Conservation (phyloP, 495 filamentous ascomycete species). For the Xylaria nigripes region DNA sequence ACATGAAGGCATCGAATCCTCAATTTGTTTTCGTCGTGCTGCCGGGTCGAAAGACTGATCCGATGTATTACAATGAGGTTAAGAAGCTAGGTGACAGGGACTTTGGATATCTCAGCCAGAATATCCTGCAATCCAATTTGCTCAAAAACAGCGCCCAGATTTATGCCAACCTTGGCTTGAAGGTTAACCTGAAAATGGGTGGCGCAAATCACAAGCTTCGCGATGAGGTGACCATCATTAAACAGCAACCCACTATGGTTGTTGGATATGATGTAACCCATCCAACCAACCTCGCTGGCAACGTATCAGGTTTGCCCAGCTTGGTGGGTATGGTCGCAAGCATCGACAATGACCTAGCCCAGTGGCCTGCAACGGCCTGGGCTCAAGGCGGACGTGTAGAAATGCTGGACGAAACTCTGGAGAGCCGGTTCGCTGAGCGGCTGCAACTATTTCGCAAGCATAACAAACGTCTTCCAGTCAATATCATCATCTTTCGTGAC, state of each 20-base stretch:
- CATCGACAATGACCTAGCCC: slow-evolving; percentile 50
- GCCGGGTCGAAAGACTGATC: slow-evolving; percentile 35
- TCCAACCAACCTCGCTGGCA: slow-evolving; percentile 61
- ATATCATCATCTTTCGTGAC: slow-evolving; percentile 83
- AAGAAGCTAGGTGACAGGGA: slow-evolving; percentile 60
- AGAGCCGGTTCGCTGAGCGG: slow-evolving; percentile 48
- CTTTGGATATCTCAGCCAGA: slow-evolving; percentile 58
- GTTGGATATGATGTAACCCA: slow-evolving; percentile 86
- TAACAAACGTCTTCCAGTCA: slow-evolving; percentile 50
- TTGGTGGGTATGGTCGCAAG: slow-evolving; percentile 71
- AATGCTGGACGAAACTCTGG: slow-evolving; percentile 52
- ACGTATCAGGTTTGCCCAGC: slow-evolving; percentile 47
- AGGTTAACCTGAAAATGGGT: slow-evolving; percentile 81
- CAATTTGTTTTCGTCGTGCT: slow-evolving; percentile 59
- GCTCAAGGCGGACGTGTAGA: slow-evolving; percentile 49
- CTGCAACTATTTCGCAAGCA: slow-evolving; percentile 53
- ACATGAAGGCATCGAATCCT: slow-evolving; percentile 19
- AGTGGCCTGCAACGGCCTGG: slow-evolving; percentile 60
- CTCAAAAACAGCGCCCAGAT: slow-evolving; percentile 39
- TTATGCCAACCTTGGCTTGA: slow-evolving; percentile 67
- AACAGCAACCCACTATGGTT: slow-evolving; percentile 58
- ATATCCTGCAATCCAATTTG: slow-evolving; percentile 48
- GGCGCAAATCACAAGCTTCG: slow-evolving; percentile 64
- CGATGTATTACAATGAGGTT: slow-evolving; percentile 53
- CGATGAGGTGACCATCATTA: slow-evolving; percentile 45